Evolutionary conservation across 805 yeast genomes (phyloP), one percentile per base, ranked within the genome.

Genomic region (Sugiyamaella marilandica): DNA sequence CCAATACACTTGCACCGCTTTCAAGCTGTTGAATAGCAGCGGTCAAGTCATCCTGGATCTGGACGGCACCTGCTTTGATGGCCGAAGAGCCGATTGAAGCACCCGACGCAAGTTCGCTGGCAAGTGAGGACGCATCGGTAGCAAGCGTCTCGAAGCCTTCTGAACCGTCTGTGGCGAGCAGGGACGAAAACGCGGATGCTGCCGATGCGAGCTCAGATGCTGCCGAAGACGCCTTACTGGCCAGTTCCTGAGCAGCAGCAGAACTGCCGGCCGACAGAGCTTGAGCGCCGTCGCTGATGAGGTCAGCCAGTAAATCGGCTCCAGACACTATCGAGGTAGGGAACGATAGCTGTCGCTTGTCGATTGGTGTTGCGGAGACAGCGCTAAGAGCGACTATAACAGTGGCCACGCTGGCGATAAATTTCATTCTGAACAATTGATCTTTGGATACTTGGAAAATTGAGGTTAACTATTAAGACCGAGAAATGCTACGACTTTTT

Each of bases 21-120:
- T 19, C 47, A 44, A 44, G 13, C 47, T 44, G 36, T 16, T 26
- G n/a, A 4, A 44, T 18, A 31, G 47, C 47, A 31, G 47, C 33
- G 5, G 14, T 29, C 16, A 44, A 16, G 35, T 44, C 47, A 18
- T 14, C 16, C 35, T 44, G 47, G 19, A 44, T 29, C 35, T 44
- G 47, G 19, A 36, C 33, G 19, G 47, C 47, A 44, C 47, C 47
- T 5, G 33, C 14, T 14, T 26, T 4, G 24, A 44, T 26, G 18
- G 47, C 47, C 7, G 18, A 16, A 14, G 35, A 26, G 16, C 35
- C 47, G n/a, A 44, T 44, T 13, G 35, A 26, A 10, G 47, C 47
- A 44, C 47, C 47, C n/a, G 18, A 21, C 16, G 47, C 47, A 5
- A 44, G 19, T 10, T 44, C 47, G 13, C 19, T 13, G 36, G 35